Base-by-base conservation (phyloP, 345 rosid species). In the Stellera chamaejasme region DNA sequence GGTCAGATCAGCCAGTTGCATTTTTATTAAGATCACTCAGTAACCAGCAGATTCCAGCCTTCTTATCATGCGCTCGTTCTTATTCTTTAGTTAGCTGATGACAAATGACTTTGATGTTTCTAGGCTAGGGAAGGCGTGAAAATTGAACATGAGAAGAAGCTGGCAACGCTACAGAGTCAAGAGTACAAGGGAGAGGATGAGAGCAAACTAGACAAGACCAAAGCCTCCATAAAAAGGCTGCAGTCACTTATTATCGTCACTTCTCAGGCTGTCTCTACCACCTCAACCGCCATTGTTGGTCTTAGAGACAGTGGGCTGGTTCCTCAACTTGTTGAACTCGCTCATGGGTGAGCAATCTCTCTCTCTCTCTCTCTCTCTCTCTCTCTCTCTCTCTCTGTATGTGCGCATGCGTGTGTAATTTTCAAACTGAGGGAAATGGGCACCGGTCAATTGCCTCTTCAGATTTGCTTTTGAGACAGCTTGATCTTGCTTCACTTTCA, bases 161-260 rank as follows among this genome's bases (percentile, higher is more conserved):
- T 93, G 43, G 66, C 95, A 3, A 73, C 78, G 5, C 75, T 93
- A 62, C 99, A 93, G 75, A 87, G 88, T 62, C 97, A 87, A 65
- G 99, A 93, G 73, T 80, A 82, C 76, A 93, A 87, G 68, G 99
- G 97, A 15, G 93, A 80, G 15, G 88, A 81, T 69, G 96, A 82
- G 60, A 50, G 73, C 12, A 93, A 93, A 80, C 59, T 90, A 28
- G 92, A 87, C 79, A 93, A 90, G 77, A 90, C 97, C 5, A 90
- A 87, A 75, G 77, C 82, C 45, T 70, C 97, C 9, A 75, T 93
- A 70, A 62, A 67, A 51, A 82, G 74, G 77, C 69, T 90, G 66
- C 99, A 93, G 50, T 77, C 97, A 55, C 75, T 80, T 13, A 84
- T 89, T 54, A 58, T 69, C 27, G 97, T 93, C 54, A 83, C 97